Conservation (phyloP, 1,284 basidiomycete species). For the Termitomyces sp. region DNA sequence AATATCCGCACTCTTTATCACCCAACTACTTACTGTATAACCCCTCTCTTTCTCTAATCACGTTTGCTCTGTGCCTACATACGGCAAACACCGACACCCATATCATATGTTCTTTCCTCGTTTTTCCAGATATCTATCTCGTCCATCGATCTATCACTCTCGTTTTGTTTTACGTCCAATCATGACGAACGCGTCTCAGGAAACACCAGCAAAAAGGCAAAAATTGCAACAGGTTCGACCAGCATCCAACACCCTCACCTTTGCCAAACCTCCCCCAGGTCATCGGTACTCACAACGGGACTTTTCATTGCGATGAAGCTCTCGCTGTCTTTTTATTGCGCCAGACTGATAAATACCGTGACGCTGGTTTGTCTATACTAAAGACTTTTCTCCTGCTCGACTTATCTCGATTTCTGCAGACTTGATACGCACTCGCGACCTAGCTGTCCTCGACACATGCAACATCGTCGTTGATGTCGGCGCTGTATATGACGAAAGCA, state of each 20-base stretch:
- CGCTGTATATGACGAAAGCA: constrained; percentile 80
- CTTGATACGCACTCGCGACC: constrained; percentile 80
- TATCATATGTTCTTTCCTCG: background rate
- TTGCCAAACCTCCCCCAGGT: constrained; percentile 33
- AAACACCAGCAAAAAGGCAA: constrained; percentile 38
- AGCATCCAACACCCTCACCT: background rate
- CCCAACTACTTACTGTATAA: background rate
- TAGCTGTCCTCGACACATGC: constrained; percentile 73
- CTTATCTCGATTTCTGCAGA: constrained; percentile 37
- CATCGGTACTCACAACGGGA: constrained; percentile 93
- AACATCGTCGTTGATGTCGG: constrained; percentile 99
- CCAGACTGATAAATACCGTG: constrained; percentile 71
- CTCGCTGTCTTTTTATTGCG: constrained; percentile 89
- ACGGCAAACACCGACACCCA: constrained; percentile 4
- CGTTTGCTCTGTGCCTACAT: background rate
- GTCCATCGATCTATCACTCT: constrained; percentile 1
- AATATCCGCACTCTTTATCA: background rate
- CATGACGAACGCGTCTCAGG: constrained; percentile 9
- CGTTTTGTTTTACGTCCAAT: background rate
- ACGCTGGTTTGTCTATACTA: constrained; percentile 52
- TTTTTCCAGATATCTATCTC: background rate
- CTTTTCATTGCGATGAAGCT: constrained; percentile 96
- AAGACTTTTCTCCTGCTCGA: background rate
- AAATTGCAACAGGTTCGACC: constrained; percentile 43
- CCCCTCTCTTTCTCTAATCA: background rate